Conservation (phyloP, 805 yeast genomes). For the Priceomyces haplophilus region DNA sequence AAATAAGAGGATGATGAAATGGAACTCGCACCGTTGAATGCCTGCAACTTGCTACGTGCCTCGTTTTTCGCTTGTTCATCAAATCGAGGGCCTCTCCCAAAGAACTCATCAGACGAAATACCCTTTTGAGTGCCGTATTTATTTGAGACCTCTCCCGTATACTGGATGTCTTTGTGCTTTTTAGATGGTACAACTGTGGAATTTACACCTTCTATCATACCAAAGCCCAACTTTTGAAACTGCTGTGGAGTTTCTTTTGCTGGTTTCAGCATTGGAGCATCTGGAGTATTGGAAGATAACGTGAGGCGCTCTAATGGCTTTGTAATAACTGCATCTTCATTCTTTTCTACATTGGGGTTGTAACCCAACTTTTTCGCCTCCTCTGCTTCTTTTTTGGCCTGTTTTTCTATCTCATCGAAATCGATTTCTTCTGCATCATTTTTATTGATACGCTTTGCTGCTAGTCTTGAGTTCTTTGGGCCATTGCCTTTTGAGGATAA, state of each 20-base stretch:
- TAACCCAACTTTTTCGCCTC: conserved; percentile 57
- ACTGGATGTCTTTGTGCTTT: conserved; percentile 54
- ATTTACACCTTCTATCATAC: conserved; percentile 73
- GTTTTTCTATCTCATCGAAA: conserved; percentile 63
- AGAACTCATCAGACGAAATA: conserved; percentile 91
- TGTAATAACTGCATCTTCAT: conserved; percentile 7
- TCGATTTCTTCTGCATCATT: conserved; percentile 49
- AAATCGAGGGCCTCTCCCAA: conserved; percentile 78
- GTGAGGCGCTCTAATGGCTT: conserved; percentile 3
- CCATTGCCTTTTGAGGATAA: conserved; percentile 52
- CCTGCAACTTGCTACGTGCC: conserved; percentile 76
- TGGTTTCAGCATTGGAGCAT: conserved; percentile 18
- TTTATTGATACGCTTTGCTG: conserved; percentile 50
- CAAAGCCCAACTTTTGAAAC: conserved; percentile 84
- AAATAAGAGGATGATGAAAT: conserved; percentile 92
- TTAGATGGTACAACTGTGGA: conserved; percentile 22
- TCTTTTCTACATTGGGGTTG: conserved; percentile 34
- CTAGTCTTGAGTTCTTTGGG: conserved; percentile 54
- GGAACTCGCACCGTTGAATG: conserved; percentile 81
- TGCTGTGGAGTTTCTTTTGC: conserved; percentile 57
- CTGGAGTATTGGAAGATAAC: conserved; percentile 7
- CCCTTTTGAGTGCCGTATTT: conserved; percentile 90
- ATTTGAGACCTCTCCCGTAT: conserved; percentile 70
- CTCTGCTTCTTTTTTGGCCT: conserved; percentile 80
- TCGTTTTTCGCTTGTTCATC: conserved; percentile 77